Percentiles rank a stretch among this genome's conserved stretches.
Conservation (phyloP, 371 early-diverging fungal genomes). For the Fennellomyces sp. region DNA sequence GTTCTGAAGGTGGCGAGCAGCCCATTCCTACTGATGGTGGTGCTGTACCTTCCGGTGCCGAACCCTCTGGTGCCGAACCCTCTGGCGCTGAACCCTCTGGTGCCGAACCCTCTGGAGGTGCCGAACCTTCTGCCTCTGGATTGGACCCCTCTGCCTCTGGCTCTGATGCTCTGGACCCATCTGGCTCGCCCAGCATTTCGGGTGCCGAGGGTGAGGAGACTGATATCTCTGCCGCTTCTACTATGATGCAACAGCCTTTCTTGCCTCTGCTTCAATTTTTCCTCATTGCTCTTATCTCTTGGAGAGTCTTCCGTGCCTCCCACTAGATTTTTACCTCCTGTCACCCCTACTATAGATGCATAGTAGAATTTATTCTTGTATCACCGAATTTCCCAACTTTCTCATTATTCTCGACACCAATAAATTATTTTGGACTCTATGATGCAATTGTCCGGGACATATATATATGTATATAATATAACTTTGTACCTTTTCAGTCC, state of each 20-base stretch:
- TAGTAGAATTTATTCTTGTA: too few relatives aligned
- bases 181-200: neutral
- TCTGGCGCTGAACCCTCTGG: neutral
- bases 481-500: too few relatives aligned
- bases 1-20: neutral
- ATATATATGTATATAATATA: too few relatives aligned
- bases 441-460: too few relatives aligned
- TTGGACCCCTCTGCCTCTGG: neutral
- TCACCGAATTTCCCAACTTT: too few relatives aligned
- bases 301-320: constrained; percentile 3
- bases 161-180: neutral
- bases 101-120: neutral
- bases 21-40: neutral
- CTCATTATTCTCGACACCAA: too few relatives aligned
- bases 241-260: neutral
- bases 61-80: neutral
- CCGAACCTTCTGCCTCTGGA: neutral
- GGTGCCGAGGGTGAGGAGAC: neutral
- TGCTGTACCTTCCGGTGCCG: neutral
- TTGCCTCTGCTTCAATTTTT: constrained; percentile 1
- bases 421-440: too few relatives aligned
- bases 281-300: neutral
- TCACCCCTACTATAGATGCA: too few relatives aligned
- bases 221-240: neutral
- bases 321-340: too few relatives aligned